These are phyloP conservation scores for Fusarium incarnatum DNA, from an alignment of 2,329 filamentous ascomycete genomes.

Conservation along the genomic window DNA sequence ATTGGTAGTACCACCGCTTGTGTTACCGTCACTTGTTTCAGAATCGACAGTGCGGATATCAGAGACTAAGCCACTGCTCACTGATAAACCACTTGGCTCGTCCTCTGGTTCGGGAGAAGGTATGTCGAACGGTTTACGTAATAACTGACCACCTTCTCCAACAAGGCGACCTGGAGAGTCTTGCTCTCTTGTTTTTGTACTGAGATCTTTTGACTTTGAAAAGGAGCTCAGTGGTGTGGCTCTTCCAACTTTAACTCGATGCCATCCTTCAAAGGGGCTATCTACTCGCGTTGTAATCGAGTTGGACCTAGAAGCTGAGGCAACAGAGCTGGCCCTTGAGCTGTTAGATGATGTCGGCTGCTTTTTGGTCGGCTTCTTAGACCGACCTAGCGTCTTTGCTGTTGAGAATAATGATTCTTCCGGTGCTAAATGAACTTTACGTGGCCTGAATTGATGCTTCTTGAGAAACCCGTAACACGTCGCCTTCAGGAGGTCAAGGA, in stretches of 20 bases:
- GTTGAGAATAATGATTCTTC: conserved; percentile 46
- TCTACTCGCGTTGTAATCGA: conserved; percentile 4
- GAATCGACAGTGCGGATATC: background rate
- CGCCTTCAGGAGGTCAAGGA: conserved; percentile 72
- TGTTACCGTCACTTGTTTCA: background rate
- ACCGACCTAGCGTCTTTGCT: conserved; percentile 29
- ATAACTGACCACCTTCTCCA: conserved; percentile 55
- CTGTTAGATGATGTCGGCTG: conserved; percentile 13
- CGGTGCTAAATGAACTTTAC: conserved; percentile 42
- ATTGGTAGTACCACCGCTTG: background rate
- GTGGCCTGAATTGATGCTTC: conserved; percentile 75
- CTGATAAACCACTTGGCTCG: background rate
- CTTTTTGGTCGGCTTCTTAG: conserved; percentile 31
- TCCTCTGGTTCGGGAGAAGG: conserved; percentile 30
- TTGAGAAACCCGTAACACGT: conserved; percentile 81
- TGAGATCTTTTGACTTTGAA: background rate
- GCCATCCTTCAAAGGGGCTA: conserved; percentile 54
- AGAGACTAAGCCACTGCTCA: background rate
- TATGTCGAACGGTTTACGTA: conserved; percentile 60
- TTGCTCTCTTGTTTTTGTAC: conserved; percentile 6
- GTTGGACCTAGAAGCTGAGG: conserved; percentile 11
- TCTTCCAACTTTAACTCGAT: conserved; percentile 51
- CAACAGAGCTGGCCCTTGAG: conserved; percentile 28
- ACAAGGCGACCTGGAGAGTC: conserved; percentile 48
- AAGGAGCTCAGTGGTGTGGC: conserved; percentile 9